phyloP scores from a whole-genome alignment of 1,284 basidiomycete species.

The Irpex lacteus region DNA sequence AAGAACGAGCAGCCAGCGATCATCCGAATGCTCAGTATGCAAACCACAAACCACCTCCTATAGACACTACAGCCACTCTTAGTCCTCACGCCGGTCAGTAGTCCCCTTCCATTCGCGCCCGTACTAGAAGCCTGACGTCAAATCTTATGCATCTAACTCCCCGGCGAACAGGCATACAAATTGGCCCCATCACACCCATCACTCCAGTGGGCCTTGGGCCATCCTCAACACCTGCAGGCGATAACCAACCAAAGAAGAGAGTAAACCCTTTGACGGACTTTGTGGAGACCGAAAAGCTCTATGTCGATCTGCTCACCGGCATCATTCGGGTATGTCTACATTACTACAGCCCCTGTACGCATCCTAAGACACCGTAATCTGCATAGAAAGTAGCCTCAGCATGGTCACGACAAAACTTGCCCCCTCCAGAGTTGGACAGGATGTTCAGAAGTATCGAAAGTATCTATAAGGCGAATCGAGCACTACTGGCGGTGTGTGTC shows the following conservation, averaged over 20 bases:
- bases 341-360: neutral
- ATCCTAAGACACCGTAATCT: slow-evolving; percentile 1
- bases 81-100: slow-evolving; percentile 24
- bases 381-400: slow-evolving; percentile 90
- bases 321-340: slow-evolving; percentile 78
- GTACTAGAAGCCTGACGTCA: neutral
- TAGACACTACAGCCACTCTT: slow-evolving; percentile 27
- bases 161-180: slow-evolving; percentile 21
- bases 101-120: neutral
- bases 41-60: slow-evolving; percentile 23
- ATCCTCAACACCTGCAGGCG: slow-evolving; percentile 29
- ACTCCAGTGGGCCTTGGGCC: slow-evolving; percentile 20
- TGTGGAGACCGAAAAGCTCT: slow-evolving; percentile 89
- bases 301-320: slow-evolving; percentile 89
- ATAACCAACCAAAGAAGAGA: slow-evolving; percentile 58
- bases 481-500: slow-evolving; percentile 66
- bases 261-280: slow-evolving; percentile 88
- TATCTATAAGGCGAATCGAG: slow-evolving; percentile 89
- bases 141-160: slow-evolving; percentile 3
- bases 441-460: slow-evolving; percentile 95
- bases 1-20: slow-evolving; percentile 23
- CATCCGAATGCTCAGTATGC: slow-evolving; percentile 10
- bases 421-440: slow-evolving; percentile 85
- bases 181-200: slow-evolving; percentile 22
- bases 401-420: slow-evolving; percentile 94